These are phyloP conservation scores for Suillus brevipes DNA, from an alignment of 768 basidiomycete genomes.

Conservation along the genomic window DNA sequence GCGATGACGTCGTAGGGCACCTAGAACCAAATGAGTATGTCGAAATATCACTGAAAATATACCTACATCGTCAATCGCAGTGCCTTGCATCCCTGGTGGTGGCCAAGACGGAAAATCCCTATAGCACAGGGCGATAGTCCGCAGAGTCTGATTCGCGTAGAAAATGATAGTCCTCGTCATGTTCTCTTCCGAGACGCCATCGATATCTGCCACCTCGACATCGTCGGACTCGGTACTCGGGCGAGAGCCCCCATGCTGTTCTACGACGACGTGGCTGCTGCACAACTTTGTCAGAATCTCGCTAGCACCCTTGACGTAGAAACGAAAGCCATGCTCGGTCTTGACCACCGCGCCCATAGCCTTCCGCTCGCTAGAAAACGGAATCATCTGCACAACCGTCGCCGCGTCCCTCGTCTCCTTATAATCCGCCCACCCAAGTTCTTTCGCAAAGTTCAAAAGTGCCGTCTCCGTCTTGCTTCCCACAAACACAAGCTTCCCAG, in stretches of 20 bases:
- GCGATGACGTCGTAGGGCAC: slow-evolving; percentile 71
- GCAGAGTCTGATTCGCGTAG: slow-evolving; percentile 94
- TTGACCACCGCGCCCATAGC: slow-evolving; percentile 90
- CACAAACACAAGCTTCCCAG: slow-evolving; percentile 63
- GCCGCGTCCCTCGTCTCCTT: slow-evolving; percentile 60
- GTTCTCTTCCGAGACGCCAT: slow-evolving; percentile 70
- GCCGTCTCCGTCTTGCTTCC: slow-evolving; percentile 97
- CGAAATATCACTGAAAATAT: background rate
- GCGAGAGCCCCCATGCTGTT: slow-evolving; percentile 20
- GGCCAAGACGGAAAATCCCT: slow-evolving; percentile 88
- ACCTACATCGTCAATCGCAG: slow-evolving; percentile 56
- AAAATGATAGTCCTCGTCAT: slow-evolving; percentile 94
- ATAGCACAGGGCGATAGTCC: slow-evolving; percentile 94
- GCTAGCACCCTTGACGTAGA: slow-evolving; percentile 91
- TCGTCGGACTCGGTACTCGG: slow-evolving; percentile 19
- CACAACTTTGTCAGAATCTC: slow-evolving; percentile 88
- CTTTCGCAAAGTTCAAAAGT: slow-evolving; percentile 80
- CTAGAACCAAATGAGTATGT: slow-evolving; percentile 34
- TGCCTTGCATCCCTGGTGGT: slow-evolving; percentile 45
- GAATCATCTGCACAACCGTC: slow-evolving; percentile 79
- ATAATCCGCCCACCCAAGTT: slow-evolving; percentile 76
- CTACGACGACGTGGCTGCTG: slow-evolving; percentile 69
- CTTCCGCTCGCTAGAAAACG: slow-evolving; percentile 92
- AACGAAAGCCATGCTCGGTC: slow-evolving; percentile 55
- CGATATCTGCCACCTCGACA: slow-evolving; percentile 63